phyloP scores from a whole-genome alignment of 2,329 filamentous ascomycete genomes.

The Coniochaeta hoffmannii region DNA sequence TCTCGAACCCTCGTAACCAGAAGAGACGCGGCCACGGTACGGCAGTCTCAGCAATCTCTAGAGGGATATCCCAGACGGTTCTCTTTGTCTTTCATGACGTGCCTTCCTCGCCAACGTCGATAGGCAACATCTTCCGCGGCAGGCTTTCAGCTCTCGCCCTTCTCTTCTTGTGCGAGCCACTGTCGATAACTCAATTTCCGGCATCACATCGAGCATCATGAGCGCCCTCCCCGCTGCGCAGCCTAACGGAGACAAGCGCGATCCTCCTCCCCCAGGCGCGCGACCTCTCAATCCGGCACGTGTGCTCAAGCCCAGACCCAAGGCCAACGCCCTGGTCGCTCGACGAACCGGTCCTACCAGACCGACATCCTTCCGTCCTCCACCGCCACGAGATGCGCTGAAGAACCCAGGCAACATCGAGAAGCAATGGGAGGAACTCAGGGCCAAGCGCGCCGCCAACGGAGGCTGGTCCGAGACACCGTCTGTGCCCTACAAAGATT shows the following conservation, averaged over 20 bases:
- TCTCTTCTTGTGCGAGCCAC: not conserved
- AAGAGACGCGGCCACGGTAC: too few species aligned
- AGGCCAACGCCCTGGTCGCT: conserved; percentile 56
- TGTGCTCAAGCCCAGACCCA: conserved; percentile 38
- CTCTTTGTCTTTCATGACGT: conserved; percentile 7
- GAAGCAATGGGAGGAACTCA: conserved; percentile 16
- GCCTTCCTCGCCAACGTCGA: not conserved
- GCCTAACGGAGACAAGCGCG: conserved; percentile 1
- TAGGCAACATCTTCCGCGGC: not conserved
- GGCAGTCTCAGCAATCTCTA: not conserved
- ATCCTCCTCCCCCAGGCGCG: conserved; percentile 10
- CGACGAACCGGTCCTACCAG: conserved; percentile 28
- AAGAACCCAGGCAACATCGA: conserved; percentile 14
- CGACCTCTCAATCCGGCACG: conserved; percentile 24
- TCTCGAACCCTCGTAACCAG: not conserved
- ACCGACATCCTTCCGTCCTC: conserved; percentile 19
- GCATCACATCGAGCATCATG: not conserved
- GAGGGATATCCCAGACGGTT: not conserved
- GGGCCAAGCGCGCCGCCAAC: conserved; percentile 30
- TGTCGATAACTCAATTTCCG: not conserved
- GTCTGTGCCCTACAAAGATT: conserved; percentile 40
- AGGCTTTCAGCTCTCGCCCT: not conserved
- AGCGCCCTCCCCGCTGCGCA: not conserved
- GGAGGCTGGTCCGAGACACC: conserved; percentile 52
- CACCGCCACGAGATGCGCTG: conserved; percentile 10